phyloP scores from a whole-genome alignment of 257 asterid genomes.

The Linaria vulgaris region DNA sequence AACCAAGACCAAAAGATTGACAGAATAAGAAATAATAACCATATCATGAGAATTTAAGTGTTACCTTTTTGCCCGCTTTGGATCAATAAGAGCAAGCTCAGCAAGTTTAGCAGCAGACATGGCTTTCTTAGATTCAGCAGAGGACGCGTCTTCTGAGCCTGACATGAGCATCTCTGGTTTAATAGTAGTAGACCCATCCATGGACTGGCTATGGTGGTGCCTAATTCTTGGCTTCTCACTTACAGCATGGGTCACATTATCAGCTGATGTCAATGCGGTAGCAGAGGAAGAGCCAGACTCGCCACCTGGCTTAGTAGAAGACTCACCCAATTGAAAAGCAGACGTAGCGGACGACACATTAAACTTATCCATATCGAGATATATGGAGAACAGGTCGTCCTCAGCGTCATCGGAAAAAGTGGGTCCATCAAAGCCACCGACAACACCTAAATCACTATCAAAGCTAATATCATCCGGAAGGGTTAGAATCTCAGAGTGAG shows the following conservation, averaged over 20 bases:
- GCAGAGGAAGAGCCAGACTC: conserved; percentile 48
- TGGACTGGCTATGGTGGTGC: conserved; percentile 97
- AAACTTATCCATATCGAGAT: conserved; percentile 85
- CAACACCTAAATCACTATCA: conserved; percentile 89
- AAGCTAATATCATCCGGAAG: conserved; percentile 95
- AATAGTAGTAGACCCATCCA: conserved; percentile 91
- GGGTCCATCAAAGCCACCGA: conserved; percentile 90
- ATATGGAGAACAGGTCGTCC: conserved; percentile 76
- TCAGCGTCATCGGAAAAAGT: conserved; percentile 83
- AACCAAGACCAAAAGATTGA: not conserved
- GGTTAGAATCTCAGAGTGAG: conserved; percentile 89
- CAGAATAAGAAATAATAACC: not conserved
- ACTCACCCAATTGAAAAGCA: conserved; percentile 61
- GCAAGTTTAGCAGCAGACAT: conserved; percentile 95
- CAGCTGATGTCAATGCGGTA: conserved; percentile 33
- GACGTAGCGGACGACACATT: conserved; percentile 75
- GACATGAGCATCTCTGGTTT: conserved; percentile 85
- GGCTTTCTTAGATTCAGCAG: conserved; percentile 81
- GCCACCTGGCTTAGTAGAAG: conserved; percentile 47
- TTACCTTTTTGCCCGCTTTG: conserved; percentile 97
- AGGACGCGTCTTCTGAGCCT: conserved; percentile 70
- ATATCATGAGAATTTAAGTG: conserved; percentile 13
- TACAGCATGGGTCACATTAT: conserved; percentile 32
- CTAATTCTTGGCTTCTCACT: conserved; percentile 73
- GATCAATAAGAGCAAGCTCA: conserved; percentile 94